phyloP scores from a whole-genome alignment of 331 rosid species.

The Phaseolus coccineus region DNA sequence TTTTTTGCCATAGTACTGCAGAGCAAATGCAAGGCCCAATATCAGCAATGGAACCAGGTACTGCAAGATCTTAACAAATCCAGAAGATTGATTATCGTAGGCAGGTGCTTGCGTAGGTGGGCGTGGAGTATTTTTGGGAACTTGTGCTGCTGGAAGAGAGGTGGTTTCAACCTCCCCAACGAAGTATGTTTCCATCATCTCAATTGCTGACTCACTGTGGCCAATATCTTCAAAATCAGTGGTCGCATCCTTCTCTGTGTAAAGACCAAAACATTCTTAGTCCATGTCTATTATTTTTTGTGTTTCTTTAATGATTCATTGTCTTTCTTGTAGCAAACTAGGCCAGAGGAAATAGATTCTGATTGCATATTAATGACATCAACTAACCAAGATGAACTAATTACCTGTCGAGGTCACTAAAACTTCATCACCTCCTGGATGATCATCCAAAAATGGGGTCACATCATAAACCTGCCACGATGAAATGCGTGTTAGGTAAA shows the following conservation, averaged over 20 bases:
- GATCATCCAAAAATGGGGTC: conserved; percentile 84
- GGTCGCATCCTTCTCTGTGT: conserved; percentile 86
- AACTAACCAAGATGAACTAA: conserved; percentile 22
- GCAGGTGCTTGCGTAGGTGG: conserved; percentile 40
- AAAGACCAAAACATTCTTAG: conserved; percentile 37
- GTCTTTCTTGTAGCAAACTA: neutral
- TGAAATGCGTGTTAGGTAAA: conserved; percentile 1
- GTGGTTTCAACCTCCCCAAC: conserved; percentile 67
- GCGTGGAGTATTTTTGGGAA: conserved; percentile 34
- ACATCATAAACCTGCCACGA: conserved; percentile 81
- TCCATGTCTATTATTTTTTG: neutral
- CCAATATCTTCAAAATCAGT: conserved; percentile 84
- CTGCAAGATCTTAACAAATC: conserved; percentile 59
- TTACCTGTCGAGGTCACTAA: conserved; percentile 75
- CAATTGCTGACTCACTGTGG: conserved; percentile 74
- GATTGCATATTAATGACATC: neutral
- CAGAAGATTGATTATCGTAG: conserved; percentile 51
- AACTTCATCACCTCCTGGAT: conserved; percentile 96
- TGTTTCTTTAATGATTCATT: neutral
- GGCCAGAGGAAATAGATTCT: neutral
- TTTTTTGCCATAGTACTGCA: conserved; percentile 62
- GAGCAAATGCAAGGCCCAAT: conserved; percentile 65
- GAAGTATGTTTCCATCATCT: conserved; percentile 65
- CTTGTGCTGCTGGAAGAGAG: conserved; percentile 56
- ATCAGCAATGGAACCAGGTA: conserved; percentile 72